phyloP scores from a whole-genome alignment of 202 grass and related monocot species.

The Carex arenaria region DNA sequence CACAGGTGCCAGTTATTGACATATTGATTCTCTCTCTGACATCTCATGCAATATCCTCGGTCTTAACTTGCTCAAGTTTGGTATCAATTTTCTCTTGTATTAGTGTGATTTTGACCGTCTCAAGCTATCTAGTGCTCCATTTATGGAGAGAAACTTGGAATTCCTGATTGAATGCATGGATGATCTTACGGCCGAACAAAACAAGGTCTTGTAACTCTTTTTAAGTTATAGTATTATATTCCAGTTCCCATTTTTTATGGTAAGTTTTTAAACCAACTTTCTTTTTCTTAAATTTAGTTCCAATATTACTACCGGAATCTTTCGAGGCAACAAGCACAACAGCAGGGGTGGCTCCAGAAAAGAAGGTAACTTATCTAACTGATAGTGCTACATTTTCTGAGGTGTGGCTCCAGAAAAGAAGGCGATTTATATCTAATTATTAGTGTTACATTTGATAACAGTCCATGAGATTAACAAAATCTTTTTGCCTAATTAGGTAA shows the following conservation, averaged over 20 bases:
- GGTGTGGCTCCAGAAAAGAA: not conserved
- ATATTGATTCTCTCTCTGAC: not conserved
- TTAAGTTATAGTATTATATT: slow-evolving; percentile 2
- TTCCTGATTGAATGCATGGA: slow-evolving; percentile 99
- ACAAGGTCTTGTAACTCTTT: slow-evolving; percentile 48
- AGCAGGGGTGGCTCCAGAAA: slow-evolving; percentile 93
- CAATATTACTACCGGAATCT: slow-evolving; percentile 97
- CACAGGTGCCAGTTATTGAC: slow-evolving; percentile 45
- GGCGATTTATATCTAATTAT: not conserved
- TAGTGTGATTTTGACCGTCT: slow-evolving; percentile 93
- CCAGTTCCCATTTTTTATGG: not conserved
- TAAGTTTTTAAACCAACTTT: not conserved
- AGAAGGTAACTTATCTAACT: slow-evolving; percentile 55
- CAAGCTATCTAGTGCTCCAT: slow-evolving; percentile 91
- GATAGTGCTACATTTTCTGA: not conserved
- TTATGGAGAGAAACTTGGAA: slow-evolving; percentile 98
- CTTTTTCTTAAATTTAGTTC: slow-evolving; percentile 53
- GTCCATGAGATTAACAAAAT: not conserved
- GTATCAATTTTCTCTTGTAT: slow-evolving; percentile 14
- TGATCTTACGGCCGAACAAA: slow-evolving; percentile 90
- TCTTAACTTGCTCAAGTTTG: not conserved
- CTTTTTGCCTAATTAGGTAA: not conserved
- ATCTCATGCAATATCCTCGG: slow-evolving; percentile 2
- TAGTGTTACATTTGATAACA: no score
- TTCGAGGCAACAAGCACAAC: slow-evolving; percentile 88